phyloP scores from a whole-genome alignment of 2,329 filamentous ascomycete genomes.

The Elsinoe perseae region DNA sequence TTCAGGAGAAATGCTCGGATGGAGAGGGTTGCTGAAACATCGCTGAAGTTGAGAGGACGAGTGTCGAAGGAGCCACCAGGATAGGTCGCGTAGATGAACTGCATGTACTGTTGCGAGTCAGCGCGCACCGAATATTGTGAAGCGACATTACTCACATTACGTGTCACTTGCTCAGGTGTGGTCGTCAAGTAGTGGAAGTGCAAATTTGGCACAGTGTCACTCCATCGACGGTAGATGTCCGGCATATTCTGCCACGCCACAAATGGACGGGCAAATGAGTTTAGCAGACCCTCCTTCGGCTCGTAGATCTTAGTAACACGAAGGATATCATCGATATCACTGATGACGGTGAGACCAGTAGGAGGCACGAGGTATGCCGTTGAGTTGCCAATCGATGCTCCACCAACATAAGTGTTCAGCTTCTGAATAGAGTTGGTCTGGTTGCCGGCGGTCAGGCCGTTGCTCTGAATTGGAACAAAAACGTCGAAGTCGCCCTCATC shows the following conservation, averaged over 20 bases:
- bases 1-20: conserved; percentile 63
- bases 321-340: conserved; percentile 73
- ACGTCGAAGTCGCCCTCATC: conserved; percentile 63
- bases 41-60: conserved; percentile 71
- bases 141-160: conserved; percentile 33
- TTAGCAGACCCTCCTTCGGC: conserved; percentile 65
- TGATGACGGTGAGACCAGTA: conserved; percentile 62
- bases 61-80: conserved; percentile 71
- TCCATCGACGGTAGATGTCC: conserved; percentile 69
- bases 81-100: conserved; percentile 70
- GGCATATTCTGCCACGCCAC: conserved; percentile 73
- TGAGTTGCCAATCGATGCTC: conserved; percentile 58
- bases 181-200: conserved; percentile 81
- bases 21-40: conserved; percentile 60
- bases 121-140: neutral
- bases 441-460: conserved; percentile 56
- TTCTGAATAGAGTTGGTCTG: conserved; percentile 57
- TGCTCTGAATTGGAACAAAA: conserved; percentile 57
- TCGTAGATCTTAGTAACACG: conserved; percentile 75
- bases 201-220: conserved; percentile 53
- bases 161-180: conserved; percentile 67
- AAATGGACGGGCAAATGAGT: conserved; percentile 66
- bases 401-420: conserved; percentile 59
- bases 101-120: conserved; percentile 53
- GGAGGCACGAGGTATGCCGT: conserved; percentile 70